Evolutionary conservation across 345 rosid genomes (phyloP), one percentile per base, ranked within the genome.

Genomic region (Tarenaya hassleriana): DNA sequence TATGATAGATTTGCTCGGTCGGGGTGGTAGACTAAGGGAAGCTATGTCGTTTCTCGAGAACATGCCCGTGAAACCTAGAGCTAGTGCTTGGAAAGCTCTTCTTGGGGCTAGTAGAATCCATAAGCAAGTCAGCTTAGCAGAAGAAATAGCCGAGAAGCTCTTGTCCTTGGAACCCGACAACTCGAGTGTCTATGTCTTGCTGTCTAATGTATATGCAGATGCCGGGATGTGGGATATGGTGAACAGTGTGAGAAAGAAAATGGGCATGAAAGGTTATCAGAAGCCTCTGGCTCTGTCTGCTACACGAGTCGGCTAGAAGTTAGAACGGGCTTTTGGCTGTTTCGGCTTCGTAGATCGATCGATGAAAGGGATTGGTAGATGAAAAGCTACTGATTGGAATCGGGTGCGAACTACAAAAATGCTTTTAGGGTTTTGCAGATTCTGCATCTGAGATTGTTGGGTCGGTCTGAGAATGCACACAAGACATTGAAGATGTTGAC

Each of bases 1-100:
- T 68, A 68, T 78, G 69, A 72, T 78, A 10, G 85, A 74, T 58
- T 67, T 78, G 59, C 33, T 73, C 17, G 79, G 86, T 19, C 58
- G 69, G 63, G 73, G 70, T 15, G 83, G 81, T 43, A 29, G 61
- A 59, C 49, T 73, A 1, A 51, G 39, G 18, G 76, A 76, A 65
- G 83, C 81, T 10, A 67, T 50, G 31, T 67, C 62, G 37, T 67
- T 50, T 41, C 69, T 75, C 16, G 49, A 24, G 6, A 55, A 3
- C 24, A 69, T 75, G 74, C 68, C 67, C 34, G 51, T 58, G 55
- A 61, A 70, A 55, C 70, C 76, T 4, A 69, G 69, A 64, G 72
- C 72, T 13, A 56, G 72, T 47, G 68, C 62, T 52, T 75, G 74
- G 83, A 68, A 72, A 35, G 76, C 80, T 44, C 68, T 71, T 34